Evolutionary conservation across 805 yeast genomes (phyloP).

Genomic region (Metschnikowia lachancei): DNA sequence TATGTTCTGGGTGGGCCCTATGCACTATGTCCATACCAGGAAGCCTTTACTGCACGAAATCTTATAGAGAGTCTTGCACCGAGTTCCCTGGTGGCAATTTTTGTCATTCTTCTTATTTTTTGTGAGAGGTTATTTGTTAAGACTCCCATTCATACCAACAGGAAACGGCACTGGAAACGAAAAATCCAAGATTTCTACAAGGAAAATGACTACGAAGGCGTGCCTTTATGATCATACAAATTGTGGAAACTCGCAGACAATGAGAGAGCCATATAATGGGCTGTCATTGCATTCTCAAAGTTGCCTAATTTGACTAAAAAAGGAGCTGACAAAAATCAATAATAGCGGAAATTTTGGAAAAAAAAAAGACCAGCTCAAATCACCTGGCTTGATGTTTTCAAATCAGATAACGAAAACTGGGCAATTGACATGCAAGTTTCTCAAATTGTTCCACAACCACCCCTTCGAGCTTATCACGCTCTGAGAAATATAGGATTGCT

Average conservation of each 20-base stretch:
- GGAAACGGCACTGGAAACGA: conserved; percentile 62
- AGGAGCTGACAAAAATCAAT: too few species aligned
- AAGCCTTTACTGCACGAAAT: conserved; percentile 49
- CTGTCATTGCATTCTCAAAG: too few species aligned
- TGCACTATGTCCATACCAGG: conserved; percentile 75
- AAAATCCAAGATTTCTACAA: conserved; percentile 52
- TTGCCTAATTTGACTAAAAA: too few species aligned
- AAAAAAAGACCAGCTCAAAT: too few species aligned
- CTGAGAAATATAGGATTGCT: too few species aligned
- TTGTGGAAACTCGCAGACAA: background rate
- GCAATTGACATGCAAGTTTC: too few species aligned
- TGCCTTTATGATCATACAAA: conserved; percentile 54
- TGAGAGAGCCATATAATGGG: too few species aligned
- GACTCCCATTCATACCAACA: conserved; percentile 69
- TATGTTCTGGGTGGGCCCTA: conserved; percentile 84
- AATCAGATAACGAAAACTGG: too few species aligned
- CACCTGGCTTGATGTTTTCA: too few species aligned
- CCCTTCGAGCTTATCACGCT: too few species aligned
- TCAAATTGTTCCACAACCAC: too few species aligned
- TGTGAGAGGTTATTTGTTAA: conserved; percentile 51
- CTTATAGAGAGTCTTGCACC: conserved; percentile 67
- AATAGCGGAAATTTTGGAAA: too few species aligned
- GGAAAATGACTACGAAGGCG: conserved; percentile 77
- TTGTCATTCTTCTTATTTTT: conserved; percentile 50
- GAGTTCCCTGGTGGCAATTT: conserved; percentile 55